A percentile compares a stretch with the other conserved stretches of the same genome.
Conservation (phyloP, 2,329 filamentous ascomycete species). For the Clarireedia paspali region DNA sequence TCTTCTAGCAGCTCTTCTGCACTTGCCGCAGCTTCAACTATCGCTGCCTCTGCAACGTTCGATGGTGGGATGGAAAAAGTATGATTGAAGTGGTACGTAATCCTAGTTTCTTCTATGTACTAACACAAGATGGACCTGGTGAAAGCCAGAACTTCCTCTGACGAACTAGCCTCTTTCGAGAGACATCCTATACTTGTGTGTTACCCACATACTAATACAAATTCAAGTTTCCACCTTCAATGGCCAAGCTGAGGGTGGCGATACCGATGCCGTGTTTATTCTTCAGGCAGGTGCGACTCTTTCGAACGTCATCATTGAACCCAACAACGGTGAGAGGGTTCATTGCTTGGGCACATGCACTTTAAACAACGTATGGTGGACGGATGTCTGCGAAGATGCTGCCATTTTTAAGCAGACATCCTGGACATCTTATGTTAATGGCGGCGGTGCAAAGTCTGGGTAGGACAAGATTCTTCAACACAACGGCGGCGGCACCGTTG, state of each 20-base stretch:
- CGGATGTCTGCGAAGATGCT: slow-evolving; percentile 27
- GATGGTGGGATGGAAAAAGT: slow-evolving; percentile 6
- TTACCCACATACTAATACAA: neutral
- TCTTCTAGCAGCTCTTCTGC: slow-evolving; percentile 1
- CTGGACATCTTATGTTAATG: slow-evolving; percentile 35
- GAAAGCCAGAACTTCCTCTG: too few species aligned
- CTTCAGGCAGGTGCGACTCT: slow-evolving; percentile 42
- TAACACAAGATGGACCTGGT: too few species aligned
- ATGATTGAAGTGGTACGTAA: neutral
- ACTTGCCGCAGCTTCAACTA: slow-evolving; percentile 1
- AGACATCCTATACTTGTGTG: too few species aligned
- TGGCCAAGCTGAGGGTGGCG: neutral
- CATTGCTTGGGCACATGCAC: slow-evolving; percentile 43
- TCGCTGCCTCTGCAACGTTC: slow-evolving; percentile 5
- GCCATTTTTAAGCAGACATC: slow-evolving; percentile 32
- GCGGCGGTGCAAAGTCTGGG: slow-evolving; percentile 36
- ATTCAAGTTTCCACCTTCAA: neutral
- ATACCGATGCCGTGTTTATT: slow-evolving; percentile 32
- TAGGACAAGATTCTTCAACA: slow-evolving; percentile 36
- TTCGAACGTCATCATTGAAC: slow-evolving; percentile 46
- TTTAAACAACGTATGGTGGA: slow-evolving; percentile 37
- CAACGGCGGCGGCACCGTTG: slow-evolving; percentile 34
- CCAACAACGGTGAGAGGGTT: slow-evolving; percentile 42
- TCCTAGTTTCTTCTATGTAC: too few species aligned
- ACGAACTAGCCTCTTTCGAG: too few species aligned